These are phyloP conservation scores for Penicillium fuscoglaucum DNA, from an alignment of 2,329 filamentous ascomycete genomes.

Conservation along the genomic window DNA sequence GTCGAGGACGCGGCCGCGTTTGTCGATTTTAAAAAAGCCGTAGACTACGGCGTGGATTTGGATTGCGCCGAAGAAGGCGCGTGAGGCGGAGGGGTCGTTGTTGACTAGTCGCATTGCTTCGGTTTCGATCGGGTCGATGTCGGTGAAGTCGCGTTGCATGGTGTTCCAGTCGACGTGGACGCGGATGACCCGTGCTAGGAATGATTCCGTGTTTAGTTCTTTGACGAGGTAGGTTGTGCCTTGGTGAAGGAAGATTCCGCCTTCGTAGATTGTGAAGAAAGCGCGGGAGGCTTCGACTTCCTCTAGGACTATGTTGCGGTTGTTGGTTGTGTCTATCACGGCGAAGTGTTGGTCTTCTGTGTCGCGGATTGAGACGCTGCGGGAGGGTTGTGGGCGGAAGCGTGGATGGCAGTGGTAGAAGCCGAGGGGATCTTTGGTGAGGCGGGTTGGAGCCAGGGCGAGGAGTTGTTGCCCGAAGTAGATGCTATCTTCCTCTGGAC, in stretches of 20 bases:
- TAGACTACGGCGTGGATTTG: conserved; percentile 87
- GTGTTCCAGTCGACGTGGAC: conserved; percentile 96
- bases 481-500: conserved; percentile 67
- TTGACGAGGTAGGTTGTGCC: conserved; percentile 90
- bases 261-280: conserved; percentile 94
- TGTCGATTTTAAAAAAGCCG: conserved; percentile 97
- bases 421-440: conserved; percentile 71
- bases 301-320: conserved; percentile 81
- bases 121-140: conserved; percentile 90
- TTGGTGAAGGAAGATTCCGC: conserved; percentile 94
- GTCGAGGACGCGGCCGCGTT: conserved; percentile 79
- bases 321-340: conserved; percentile 79
- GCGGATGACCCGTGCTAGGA: conserved; percentile 81
- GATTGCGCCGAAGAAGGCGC: conserved; percentile 83
- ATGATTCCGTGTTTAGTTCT: conserved; percentile 77
- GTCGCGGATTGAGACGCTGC: conserved; percentile 83
- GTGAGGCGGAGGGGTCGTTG: conserved; percentile 53
- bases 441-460: conserved; percentile 69
- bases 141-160: conserved; percentile 86
- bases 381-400: conserved; percentile 81
- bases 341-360: conserved; percentile 91
- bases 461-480: conserved; percentile 79
- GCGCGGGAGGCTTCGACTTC: conserved; percentile 95
- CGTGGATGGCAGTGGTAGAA: conserved; percentile 89
- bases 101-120: conserved; percentile 77